Evolutionary conservation across 805 yeast species (phyloP).

Genomic region (Saccharomycopsis amapae): DNA sequence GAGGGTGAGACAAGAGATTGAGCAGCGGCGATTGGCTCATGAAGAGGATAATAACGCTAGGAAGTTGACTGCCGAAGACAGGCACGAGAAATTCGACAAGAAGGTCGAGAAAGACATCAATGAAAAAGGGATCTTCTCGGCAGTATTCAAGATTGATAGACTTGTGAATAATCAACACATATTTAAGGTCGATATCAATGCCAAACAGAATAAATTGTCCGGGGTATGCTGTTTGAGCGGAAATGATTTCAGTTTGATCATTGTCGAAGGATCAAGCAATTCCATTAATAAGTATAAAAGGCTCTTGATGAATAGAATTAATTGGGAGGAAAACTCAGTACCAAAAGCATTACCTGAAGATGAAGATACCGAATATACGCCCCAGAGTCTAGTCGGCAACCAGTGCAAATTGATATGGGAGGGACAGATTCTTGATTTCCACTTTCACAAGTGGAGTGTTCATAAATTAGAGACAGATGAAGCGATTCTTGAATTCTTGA

Average conservation of each 20-base stretch:
- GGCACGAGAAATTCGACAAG: conserved; percentile 39
- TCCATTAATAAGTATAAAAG: conserved; percentile 56
- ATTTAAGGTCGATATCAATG: conserved; percentile 73
- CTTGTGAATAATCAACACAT: conserved; percentile 59
- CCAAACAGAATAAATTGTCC: conserved; percentile 57
- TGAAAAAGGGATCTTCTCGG: conserved; percentile 43
- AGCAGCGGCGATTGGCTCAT: conserved; percentile 53
- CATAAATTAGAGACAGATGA: conserved; percentile 45
- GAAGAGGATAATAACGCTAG: conserved; percentile 53
- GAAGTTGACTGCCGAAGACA: conserved; percentile 51
- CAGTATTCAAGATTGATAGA: conserved; percentile 51
- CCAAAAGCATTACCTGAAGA: conserved; percentile 26
- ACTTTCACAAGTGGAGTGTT: conserved; percentile 65
- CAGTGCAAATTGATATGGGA: conserved; percentile 56
- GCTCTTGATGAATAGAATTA: conserved; percentile 52
- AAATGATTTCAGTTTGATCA: conserved; percentile 43
- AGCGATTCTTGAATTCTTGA: conserved; percentile 42
- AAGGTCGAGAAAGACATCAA: conserved; percentile 43
- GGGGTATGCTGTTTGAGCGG: conserved; percentile 54
- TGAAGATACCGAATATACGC: conserved; percentile 16
- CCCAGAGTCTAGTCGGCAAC: conserved; percentile 31
- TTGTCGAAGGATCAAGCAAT: conserved; percentile 70
- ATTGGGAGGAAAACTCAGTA: conserved; percentile 54
- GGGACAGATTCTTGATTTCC: conserved; percentile 49
- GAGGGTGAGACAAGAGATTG: conserved; percentile 62